These are phyloP conservation scores for Aureobasidium sp. DNA, from an alignment of 2,329 filamentous ascomycete genomes.

Conservation along the genomic window DNA sequence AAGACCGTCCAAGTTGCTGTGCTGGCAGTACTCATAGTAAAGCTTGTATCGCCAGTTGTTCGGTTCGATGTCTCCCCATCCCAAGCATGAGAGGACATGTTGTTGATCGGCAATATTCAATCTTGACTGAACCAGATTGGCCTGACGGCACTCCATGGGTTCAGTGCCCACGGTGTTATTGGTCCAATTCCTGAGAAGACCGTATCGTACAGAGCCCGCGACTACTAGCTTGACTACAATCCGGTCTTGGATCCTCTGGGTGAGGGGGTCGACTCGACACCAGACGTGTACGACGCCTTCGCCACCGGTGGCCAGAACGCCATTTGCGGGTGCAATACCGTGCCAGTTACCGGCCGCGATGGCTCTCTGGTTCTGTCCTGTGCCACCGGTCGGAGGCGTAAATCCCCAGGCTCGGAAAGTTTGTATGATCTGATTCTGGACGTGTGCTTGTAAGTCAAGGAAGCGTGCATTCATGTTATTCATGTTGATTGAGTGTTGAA, in stretches of 20 bases:
- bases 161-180: not conserved
- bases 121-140: not conserved
- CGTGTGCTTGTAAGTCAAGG: no score
- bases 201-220: not conserved
- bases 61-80: not conserved
- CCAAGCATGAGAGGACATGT: not conserved
- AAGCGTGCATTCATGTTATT: not conserved
- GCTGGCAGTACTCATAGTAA: not conserved
- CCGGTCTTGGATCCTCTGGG: not conserved
- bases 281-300: conserved; percentile 1
- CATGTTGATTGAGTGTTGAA: not conserved
- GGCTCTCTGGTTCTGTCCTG: not conserved
- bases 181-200: not conserved
- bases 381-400: not conserved
- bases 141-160: not conserved
- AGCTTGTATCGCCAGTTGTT: not conserved
- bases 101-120: not conserved
- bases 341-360: not conserved
- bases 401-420: not conserved
- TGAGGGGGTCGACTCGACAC: not conserved
- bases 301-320: not conserved
- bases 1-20: not conserved
- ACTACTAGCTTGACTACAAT: not conserved
- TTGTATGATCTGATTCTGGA: no score
- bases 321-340: not conserved